Conservation (phyloP, 1,284 basidiomycete species). For the Cryptococcus floricola region DNA sequence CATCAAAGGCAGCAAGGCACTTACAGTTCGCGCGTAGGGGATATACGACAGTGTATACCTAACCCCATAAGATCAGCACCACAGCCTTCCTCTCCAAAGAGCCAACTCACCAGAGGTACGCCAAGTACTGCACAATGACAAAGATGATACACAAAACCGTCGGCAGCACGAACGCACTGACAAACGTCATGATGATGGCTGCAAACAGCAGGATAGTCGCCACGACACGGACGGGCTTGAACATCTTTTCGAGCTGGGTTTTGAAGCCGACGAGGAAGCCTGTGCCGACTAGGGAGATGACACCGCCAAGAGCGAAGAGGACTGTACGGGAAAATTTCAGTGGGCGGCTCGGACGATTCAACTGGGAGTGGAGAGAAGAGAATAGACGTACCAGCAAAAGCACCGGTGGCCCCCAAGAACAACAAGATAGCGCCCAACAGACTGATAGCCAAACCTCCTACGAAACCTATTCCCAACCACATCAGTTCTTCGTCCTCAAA, state of each 20-base stretch:
- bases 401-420: constrained; percentile 64
- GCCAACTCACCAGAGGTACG: constrained; percentile 63
- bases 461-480: constrained; percentile 51
- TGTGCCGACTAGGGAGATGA: constrained; percentile 78
- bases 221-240: constrained; percentile 82
- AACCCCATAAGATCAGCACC: background rate
- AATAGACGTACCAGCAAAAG: constrained; percentile 67
- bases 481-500: background rate
- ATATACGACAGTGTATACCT: constrained; percentile 60
- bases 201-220: constrained; percentile 75
- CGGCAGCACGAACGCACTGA: constrained; percentile 64
- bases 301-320: constrained; percentile 75
- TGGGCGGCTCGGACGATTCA: background rate
- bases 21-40: constrained; percentile 70
- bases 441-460: constrained; percentile 71
- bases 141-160: constrained; percentile 56
- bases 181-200: constrained; percentile 71
- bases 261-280: constrained; percentile 83
- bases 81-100: constrained; percentile 8
- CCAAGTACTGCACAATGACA: constrained; percentile 67
- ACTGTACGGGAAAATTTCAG: constrained; percentile 51
- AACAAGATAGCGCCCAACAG: constrained; percentile 75
- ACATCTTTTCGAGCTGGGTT: constrained; percentile 82
- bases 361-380: background rate
- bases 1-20: constrained; percentile 7